Evolutionary conservation across 2,329 filamentous ascomycete genomes (phyloP), one percentile per base, ranked within the genome.

Genomic region (Arthrinium phaeospermum): DNA sequence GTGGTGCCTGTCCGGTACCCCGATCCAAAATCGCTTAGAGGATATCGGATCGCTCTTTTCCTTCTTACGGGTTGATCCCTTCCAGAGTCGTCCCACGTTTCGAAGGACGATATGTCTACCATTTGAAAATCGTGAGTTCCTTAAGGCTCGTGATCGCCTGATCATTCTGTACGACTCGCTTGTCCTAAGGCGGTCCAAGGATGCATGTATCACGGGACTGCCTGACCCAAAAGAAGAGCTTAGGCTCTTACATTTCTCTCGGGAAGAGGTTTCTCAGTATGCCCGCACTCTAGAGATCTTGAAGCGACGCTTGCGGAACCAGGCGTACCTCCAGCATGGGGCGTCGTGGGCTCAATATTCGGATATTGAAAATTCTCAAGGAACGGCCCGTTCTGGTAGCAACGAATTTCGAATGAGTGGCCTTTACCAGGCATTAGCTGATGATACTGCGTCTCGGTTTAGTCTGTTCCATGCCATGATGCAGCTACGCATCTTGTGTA

Each of bases 401-500:
- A 49, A 49, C n/a, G 27, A 8, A 22, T 69, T 37, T 13, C n/a
- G 44, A 1, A 14, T 49, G n/a, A 37, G n/a, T 4, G 7, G 27
- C 3, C 19, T 47, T 0, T 49, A 69, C 3, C 44, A 69, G 0
- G n/a, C 67, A 0, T 24, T 49, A 0, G n/a, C 4, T 1, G 67
- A 69, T 5, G 24, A 69, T 0, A 49, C n/a, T 4, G 16, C 45
- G 0, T 69, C 67, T 22, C n/a, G 24, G 24, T 69, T 69, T 45
- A 69, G 45, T 22, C 8, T 69, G 10, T 49, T 69, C 6, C 67
- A 69, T 46, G 67, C 45, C 44, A 69, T 69, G 45, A 69, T 69
- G 67, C n/a, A 69, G 27, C 34, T 69, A 10, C 44, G 67, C 1
- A 69, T 69, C 14, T 5, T 69, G 4, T 69, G 67, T 12, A 69